These are phyloP conservation scores for Rosa hybrid DNA, from an alignment of 331 rosid species.

Conservation along the genomic window DNA sequence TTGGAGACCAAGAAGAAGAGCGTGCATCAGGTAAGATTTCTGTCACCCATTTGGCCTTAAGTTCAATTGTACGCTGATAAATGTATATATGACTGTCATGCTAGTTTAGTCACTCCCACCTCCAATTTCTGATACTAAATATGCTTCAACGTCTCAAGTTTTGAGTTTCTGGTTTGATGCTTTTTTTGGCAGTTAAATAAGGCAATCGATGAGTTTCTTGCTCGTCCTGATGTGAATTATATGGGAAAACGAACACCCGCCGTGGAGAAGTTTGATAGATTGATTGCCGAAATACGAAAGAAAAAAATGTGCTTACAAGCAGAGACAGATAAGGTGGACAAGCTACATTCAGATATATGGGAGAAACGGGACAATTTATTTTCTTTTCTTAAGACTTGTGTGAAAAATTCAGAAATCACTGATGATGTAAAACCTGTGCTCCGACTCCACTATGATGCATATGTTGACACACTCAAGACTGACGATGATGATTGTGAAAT, in stretches of 20 bases:
- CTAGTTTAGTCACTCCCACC: neutral
- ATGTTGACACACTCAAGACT: neutral
- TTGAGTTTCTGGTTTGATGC: too few relatives aligned
- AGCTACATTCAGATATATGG: neutral
- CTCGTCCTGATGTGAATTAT: too few relatives aligned
- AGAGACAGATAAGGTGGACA: neutral
- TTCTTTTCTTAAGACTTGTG: neutral
- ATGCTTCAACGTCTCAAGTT: neutral
- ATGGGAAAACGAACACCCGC: neutral
- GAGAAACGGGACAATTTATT: neutral
- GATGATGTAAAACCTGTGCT: neutral
- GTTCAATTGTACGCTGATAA: too few relatives aligned
- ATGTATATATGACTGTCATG: too few relatives aligned
- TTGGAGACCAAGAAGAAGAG: neutral
- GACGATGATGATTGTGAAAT: neutral
- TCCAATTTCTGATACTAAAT: neutral
- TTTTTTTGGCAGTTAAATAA: neutral
- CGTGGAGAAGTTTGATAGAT: too few relatives aligned
- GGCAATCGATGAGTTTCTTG: neutral
- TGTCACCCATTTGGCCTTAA: too few relatives aligned
- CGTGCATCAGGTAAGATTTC: too few relatives aligned
- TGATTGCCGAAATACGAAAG: neutral
- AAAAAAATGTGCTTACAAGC: neutral
- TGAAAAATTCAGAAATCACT: neutral
- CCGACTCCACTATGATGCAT: neutral